Evolutionary conservation across 1,139 yeast species (phyloP).

Genomic region (Scheffersomyces lignicola): DNA sequence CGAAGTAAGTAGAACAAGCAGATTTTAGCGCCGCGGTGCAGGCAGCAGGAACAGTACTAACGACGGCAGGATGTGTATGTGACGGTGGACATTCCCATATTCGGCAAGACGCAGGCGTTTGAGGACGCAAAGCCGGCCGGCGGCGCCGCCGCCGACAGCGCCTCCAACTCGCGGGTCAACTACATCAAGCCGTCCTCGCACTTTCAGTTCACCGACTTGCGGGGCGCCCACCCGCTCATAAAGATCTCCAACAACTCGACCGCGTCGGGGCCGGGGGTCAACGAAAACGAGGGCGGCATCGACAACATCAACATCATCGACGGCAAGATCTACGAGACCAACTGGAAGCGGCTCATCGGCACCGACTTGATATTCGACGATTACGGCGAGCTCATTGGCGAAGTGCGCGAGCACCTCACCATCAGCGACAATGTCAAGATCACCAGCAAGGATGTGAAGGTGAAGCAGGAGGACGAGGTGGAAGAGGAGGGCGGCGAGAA

Average conservation of each 20-base stretch:
- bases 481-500: constrained; percentile 14
- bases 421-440: constrained; percentile 31
- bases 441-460: constrained; percentile 14
- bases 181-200: constrained; percentile 43
- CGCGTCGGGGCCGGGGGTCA: not conserved
- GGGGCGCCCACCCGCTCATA: constrained; percentile 34
- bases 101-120: constrained; percentile 20
- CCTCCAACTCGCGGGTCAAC: constrained; percentile 15
- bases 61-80: constrained; percentile 38
- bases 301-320: constrained; percentile 36
- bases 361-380: constrained; percentile 72
- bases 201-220: constrained; percentile 40
- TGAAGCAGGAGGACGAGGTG: constrained; percentile 15
- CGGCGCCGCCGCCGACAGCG: constrained; percentile 5
- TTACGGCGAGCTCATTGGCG: constrained; percentile 51
- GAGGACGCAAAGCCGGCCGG: constrained; percentile 2
- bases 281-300: constrained; percentile 16
- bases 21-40: constrained; percentile 15
- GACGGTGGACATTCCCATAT: constrained; percentile 42
- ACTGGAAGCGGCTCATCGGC: constrained; percentile 80
- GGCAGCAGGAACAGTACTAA: constrained; percentile 20
- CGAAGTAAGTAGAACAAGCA: constrained; percentile 32
- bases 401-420: constrained; percentile 40
- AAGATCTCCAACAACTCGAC: constrained; percentile 35
- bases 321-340: constrained; percentile 63